Base-by-base conservation (phyloP, 108 stramenopile species). In the Skeletonema menzelii region DNA sequence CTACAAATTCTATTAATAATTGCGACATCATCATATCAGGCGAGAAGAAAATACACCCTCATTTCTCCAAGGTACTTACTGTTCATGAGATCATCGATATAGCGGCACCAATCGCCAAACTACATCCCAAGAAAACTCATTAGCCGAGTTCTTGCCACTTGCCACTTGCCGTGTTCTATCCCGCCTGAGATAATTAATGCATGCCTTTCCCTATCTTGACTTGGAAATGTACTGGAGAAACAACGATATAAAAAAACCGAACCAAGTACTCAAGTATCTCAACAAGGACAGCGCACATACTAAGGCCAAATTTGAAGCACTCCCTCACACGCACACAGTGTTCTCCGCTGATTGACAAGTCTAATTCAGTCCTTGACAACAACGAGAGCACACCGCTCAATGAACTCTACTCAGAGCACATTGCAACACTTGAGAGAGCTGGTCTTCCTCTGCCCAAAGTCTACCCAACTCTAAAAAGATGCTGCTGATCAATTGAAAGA, bases 181-280 rank as follows among this genome's bases (percentile, higher is more conserved):
- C n/a, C n/a, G n/a, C n/a, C n/a, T n/a, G n/a, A n/a, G n/a, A n/a
- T n/a, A n/a, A n/a, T n/a, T n/a, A n/a, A n/a, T n/a, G n/a, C n/a
- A 53, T 10, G 5, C 49, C 8, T 53, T 53, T 8, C 49, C 49
- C 8, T 53, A 53, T 2, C 49, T 24, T 22, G 22, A 53, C 22
- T 22, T 53, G 19, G 49, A 53, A 8, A 53, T 63, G 17, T 63
- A 38, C 10, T 63, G 69, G 68, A 20, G 68, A 22, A 8, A 63
- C 24, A 10, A 63, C 11, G 62, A 63, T 3, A 32, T 69, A 28
- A 12, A 69, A 63, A 63, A 71, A 19, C 13, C 62, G 7, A 71
- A 64, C 42, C 63, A 69, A 22, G 15, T 27, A 40, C 69, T 71
- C 12, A 69, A 69, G 59, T 69, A 69, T 14, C 28, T 69, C 26